Evolutionary conservation across 495 filamentous ascomycete species (phyloP).

Genomic region (Neurospora hispaniola): DNA sequence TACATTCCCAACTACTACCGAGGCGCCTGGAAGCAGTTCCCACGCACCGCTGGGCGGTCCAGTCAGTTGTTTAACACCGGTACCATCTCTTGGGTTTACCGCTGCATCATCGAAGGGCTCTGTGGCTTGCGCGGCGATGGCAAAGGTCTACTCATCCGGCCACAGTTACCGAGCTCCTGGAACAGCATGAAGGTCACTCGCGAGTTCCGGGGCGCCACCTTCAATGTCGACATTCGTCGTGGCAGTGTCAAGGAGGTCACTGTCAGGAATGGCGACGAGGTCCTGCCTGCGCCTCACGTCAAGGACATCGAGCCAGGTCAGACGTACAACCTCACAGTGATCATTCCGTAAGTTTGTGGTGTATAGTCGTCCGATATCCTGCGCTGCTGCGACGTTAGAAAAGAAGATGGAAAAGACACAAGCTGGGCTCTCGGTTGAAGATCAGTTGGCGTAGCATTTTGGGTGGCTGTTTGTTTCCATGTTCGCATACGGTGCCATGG

Average conservation of each 20-base stretch:
- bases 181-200: constrained; percentile 36
- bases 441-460: background rate
- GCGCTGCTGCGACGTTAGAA: background rate
- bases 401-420: background rate
- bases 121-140: constrained; percentile 41
- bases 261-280: constrained; percentile 22
- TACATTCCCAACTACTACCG: constrained; percentile 50
- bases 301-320: constrained; percentile 27
- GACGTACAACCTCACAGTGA: constrained; percentile 31
- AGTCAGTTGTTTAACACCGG: constrained; percentile 49
- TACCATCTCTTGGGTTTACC: constrained; percentile 45
- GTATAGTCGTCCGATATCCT: background rate
- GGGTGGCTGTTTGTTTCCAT: background rate
- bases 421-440: background rate
- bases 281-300: constrained; percentile 29
- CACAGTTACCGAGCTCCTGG: constrained; percentile 41
- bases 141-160: constrained; percentile 34
- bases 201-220: constrained; percentile 40
- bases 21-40: constrained; percentile 38
- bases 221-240: constrained; percentile 34
- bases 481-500: background rate
- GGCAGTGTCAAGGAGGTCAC: constrained; percentile 32
- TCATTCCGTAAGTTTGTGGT: constrained; percentile 18
- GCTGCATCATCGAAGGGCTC: constrained; percentile 42
- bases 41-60: constrained; percentile 42